phyloP scores from a whole-genome alignment of 352 stramenopile genomes.

The Globisporangium uncinulatum region DNA sequence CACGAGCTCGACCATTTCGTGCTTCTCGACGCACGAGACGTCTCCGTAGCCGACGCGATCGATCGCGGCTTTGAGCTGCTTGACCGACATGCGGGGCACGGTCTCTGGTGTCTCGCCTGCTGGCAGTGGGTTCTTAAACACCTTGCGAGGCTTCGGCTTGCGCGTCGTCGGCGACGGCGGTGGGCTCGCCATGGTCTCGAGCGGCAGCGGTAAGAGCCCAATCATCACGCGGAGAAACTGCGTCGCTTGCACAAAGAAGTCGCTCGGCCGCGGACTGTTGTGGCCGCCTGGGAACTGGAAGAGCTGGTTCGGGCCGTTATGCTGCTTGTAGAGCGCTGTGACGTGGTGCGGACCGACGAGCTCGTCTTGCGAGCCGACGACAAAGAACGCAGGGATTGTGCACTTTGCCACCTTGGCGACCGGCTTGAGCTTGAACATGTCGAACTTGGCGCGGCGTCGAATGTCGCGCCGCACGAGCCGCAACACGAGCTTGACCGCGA shows the following conservation, averaged over 20 bases:
- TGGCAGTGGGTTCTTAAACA: conserved; percentile 68
- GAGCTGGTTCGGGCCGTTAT: conserved; percentile 76
- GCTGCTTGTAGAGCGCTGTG: conserved; percentile 58
- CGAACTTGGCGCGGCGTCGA: conserved; percentile 77
- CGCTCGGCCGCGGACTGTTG: conserved; percentile 69
- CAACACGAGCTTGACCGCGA: conserved; percentile 82
- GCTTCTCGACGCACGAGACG: conserved; percentile 74
- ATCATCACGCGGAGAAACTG: conserved; percentile 82
- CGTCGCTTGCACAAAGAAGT: conserved; percentile 75
- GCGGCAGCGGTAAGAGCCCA: conserved; percentile 54
- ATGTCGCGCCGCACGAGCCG: conserved; percentile 73
- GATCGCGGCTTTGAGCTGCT: conserved; percentile 75
- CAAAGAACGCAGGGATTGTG: conserved; percentile 69
- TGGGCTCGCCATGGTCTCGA: conserved; percentile 28
- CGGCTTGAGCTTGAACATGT: conserved; percentile 86
- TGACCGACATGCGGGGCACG: conserved; percentile 68
- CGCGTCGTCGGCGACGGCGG: conserved; percentile 15
- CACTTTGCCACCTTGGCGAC: conserved; percentile 70
- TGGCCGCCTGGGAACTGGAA: conserved; percentile 78
- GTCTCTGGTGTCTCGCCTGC: conserved; percentile 47
- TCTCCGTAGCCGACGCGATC: conserved; percentile 65
- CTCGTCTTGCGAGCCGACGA: conserved; percentile 71
- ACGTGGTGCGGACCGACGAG: conserved; percentile 74
- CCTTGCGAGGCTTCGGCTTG: conserved; percentile 32
- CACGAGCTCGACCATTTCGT: conserved; percentile 78